Base-by-base conservation (phyloP, 768 basidiomycete species). In the Mycena rebaudengoi region DNA sequence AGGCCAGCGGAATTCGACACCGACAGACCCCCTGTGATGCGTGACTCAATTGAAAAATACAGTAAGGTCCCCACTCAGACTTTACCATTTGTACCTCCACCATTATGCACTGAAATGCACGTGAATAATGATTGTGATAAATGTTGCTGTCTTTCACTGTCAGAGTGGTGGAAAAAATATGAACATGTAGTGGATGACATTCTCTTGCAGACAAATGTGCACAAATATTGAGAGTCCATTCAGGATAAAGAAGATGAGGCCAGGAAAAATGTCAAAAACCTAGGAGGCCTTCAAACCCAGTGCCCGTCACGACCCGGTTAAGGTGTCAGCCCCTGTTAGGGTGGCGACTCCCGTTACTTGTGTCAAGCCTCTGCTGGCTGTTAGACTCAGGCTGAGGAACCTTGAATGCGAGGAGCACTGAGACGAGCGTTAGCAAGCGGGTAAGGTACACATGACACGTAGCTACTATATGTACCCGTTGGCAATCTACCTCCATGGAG, bases 61-160 rank as follows among this genome's bases (percentile, higher is more conserved):
- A n/a, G n/a, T 20, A 20, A 25, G 6, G 25, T 28, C 8, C 73
- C 75, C 6, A 73, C 71, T 11, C 39, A 68, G 26, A 73, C 69
- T 0, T 26, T 77, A 7, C 45, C 45, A 0, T 35, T 33, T 0
- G 49, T 67, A 6, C 74, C 75, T 4, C 76, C 74, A 18, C 40
- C 45, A 25, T 7, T 46, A 35, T 46, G 45, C 28, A 18, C 5
- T n/a, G n/a, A n/a, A n/a, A 11, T 7, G 16, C 30, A 51, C n/a
- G 10, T 5, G 1, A 20, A 39, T 32, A 28, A 32, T 4, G 28
- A 28, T 23, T 71, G 70, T 57, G 30, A 23, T 0, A 11, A 8
- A 8, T 70, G 71, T 51, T 25, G 7, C 13, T 8, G 7, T 13
- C 21, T 52, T 10, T 39, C n/a, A n/a, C n/a, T n/a, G n/a, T n/a